phyloP scores from a whole-genome alignment of 257 asterid species.

The Craterostigma plantagineum region DNA sequence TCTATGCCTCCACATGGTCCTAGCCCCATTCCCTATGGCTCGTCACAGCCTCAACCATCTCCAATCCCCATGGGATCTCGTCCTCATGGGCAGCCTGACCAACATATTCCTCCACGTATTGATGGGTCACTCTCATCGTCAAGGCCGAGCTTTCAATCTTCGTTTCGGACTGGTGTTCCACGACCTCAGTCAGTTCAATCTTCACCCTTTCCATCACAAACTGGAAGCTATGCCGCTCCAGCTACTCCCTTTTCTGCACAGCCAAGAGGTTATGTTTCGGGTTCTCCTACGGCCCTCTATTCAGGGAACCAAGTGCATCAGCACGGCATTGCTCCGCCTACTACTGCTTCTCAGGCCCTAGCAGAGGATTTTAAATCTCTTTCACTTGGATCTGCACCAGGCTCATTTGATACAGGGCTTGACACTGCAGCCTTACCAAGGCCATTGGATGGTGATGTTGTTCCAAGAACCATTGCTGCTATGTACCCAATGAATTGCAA shows the following conservation, averaged over 20 bases:
- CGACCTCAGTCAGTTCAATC: constrained; percentile 35
- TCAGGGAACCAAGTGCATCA: constrained; percentile 34
- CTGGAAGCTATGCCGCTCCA: constrained; percentile 40
- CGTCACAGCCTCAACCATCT: constrained; percentile 34
- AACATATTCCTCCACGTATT: constrained; percentile 21
- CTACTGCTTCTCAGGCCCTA: constrained; percentile 27
- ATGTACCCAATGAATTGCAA: constrained; percentile 66
- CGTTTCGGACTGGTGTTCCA: constrained; percentile 37
- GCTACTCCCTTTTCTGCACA: constrained; percentile 24
- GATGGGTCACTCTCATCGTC: constrained; percentile 23
- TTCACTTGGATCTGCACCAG: constrained; percentile 67
- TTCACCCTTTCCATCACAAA: constrained; percentile 32
- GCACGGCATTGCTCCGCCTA: constrained; percentile 37
- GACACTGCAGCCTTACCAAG: constrained; percentile 66
- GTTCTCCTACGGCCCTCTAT: constrained; percentile 28
- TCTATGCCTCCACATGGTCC: constrained; percentile 18
- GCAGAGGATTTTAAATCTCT: constrained; percentile 76
- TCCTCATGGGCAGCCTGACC: constrained; percentile 31
- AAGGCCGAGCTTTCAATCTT: constrained; percentile 39
- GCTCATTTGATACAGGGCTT: constrained; percentile 67
- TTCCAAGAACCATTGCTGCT: constrained; percentile 32
- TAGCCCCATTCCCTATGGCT: too few species aligned
- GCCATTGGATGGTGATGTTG: constrained; percentile 80
- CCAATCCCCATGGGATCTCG: constrained; percentile 43
- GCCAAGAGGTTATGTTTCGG: constrained; percentile 48